phyloP scores from a whole-genome alignment of 768 basidiomycete genomes.

The Cystobasidiopsis lactophilus region DNA sequence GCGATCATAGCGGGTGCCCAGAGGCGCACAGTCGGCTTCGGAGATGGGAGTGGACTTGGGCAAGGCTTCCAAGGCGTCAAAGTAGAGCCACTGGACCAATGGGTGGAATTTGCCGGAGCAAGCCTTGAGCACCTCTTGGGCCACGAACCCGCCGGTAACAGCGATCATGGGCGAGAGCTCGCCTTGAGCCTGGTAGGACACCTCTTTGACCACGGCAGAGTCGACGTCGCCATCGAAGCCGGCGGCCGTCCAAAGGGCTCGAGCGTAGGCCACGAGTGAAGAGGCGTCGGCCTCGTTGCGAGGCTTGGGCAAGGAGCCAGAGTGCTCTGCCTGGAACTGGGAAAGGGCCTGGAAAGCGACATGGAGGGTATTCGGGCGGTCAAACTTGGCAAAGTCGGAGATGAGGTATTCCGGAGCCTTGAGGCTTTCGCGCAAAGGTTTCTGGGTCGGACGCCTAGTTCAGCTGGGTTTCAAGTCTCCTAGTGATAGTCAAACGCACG shows the following conservation, averaged over 20 bases:
- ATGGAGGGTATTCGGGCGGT: slow-evolving; percentile 72
- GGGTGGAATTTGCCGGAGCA: slow-evolving; percentile 96
- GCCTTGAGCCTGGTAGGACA: slow-evolving; percentile 76
- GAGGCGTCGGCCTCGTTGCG: slow-evolving; percentile 62
- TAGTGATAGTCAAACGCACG: slow-evolving; percentile 34
- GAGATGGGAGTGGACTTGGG: slow-evolving; percentile 31
- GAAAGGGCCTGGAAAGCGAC: slow-evolving; percentile 86
- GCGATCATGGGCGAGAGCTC: slow-evolving; percentile 76
- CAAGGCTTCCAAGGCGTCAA: slow-evolving; percentile 88
- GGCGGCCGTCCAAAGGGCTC: slow-evolving; percentile 36
- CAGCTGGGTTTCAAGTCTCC: too few relatives aligned
- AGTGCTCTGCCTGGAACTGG: slow-evolving; percentile 38
- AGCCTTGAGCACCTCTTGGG: slow-evolving; percentile 92
- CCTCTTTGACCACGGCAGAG: slow-evolving; percentile 49
- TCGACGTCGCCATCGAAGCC: slow-evolving; percentile 44
- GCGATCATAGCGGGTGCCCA: slow-evolving; percentile 65
- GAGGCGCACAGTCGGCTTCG: slow-evolving; percentile 63
- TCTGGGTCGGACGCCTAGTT: slow-evolving; percentile 32
- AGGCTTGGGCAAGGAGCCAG: slow-evolving; percentile 53
- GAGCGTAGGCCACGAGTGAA: slow-evolving; percentile 48
- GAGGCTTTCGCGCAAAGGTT: slow-evolving; percentile 73
- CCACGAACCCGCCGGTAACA: slow-evolving; percentile 89
- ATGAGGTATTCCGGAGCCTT: slow-evolving; percentile 66
- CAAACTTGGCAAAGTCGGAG: slow-evolving; percentile 93
- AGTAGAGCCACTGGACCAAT: slow-evolving; percentile 82